These are phyloP conservation scores for Pyrrhoderma lamaoense DNA, from an alignment of 1,284 basidiomycete genomes.

Conservation along the genomic window DNA sequence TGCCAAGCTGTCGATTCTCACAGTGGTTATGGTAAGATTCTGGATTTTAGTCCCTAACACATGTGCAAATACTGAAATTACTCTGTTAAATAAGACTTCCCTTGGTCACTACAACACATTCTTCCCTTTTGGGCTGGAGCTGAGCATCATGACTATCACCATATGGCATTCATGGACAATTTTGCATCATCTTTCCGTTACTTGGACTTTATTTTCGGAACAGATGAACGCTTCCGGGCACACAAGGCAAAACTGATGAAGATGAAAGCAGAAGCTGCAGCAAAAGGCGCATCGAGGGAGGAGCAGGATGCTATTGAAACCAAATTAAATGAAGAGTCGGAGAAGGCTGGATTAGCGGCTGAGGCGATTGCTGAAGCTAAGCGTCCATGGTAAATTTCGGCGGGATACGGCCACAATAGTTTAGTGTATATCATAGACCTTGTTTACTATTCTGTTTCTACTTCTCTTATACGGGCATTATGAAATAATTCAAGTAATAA, in stretches of 20 bases:
- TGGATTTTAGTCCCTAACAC: background rate
- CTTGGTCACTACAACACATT: conserved; percentile 94
- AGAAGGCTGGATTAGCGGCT: conserved; percentile 64
- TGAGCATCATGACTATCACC: conserved; percentile 97
- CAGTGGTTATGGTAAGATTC: conserved; percentile 79
- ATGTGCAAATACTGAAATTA: background rate
- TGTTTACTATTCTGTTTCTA: too few relatives aligned
- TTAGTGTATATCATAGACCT: too few relatives aligned
- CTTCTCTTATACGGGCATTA: too few relatives aligned
- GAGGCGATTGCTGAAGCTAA: conserved; percentile 52
- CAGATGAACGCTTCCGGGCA: conserved; percentile 76
- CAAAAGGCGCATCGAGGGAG: conserved; percentile 41
- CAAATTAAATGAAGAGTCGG: conserved; percentile 53
- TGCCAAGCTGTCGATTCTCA: conserved; percentile 98
- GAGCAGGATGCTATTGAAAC: conserved; percentile 51
- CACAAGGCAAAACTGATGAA: conserved; percentile 58
- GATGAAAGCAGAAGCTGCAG: conserved; percentile 41
- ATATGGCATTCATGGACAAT: conserved; percentile 89
- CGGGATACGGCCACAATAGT: too few relatives aligned
- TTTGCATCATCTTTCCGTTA: conserved; percentile 92
- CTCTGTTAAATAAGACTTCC: conserved; percentile 60
- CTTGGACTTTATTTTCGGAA: conserved; percentile 84
- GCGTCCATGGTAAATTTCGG: conserved; percentile 6
- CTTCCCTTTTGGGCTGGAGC: conserved; percentile 98
- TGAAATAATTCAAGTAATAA: too few relatives aligned